Percentiles rank a stretch among this genome's conserved stretches.
Conservation (phyloP, 768 basidiomycete genomes). For the Panaeolus papilionaceus region DNA sequence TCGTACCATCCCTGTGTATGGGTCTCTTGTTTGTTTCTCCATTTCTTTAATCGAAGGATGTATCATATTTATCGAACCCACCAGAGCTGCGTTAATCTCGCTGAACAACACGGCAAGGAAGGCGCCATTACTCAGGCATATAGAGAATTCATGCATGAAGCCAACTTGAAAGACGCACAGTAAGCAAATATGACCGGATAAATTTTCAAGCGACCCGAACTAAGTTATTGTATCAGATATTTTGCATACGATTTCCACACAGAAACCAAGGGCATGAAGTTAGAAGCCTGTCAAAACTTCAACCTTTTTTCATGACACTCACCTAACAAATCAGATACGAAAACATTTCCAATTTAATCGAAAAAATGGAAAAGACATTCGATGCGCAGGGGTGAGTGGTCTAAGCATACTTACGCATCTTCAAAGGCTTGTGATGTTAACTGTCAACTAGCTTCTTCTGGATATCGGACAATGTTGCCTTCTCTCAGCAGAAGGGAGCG, state of each 20-base stretch:
- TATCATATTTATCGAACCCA: constrained; percentile 50
- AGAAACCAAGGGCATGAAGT: constrained; percentile 97
- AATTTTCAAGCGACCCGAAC: constrained; percentile 15
- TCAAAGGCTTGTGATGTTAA: constrained; percentile 15
- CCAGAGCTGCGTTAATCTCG: constrained; percentile 72
- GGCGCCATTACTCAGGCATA: constrained; percentile 80
- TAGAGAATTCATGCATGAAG: constrained; percentile 65
- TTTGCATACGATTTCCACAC: constrained; percentile 91
- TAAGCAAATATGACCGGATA: constrained; percentile 37
- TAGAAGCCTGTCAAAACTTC: constrained; percentile 24
- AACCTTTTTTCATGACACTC: constrained; percentile 18
- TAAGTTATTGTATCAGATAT: constrained; percentile 53
- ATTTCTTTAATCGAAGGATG: neutral
- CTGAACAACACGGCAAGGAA: constrained; percentile 92
- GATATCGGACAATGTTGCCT: constrained; percentile 70
- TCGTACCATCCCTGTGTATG: constrained; percentile 70
- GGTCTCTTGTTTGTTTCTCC: constrained; percentile 65
- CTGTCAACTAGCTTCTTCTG: constrained; percentile 70
- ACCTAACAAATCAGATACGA: constrained; percentile 65
- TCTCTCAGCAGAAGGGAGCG: constrained; percentile 85
- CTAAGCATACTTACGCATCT: constrained; percentile 11
- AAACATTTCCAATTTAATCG: constrained; percentile 82
- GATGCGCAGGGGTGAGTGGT: constrained; percentile 74
- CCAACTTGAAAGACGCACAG: constrained; percentile 61
- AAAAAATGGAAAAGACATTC: constrained; percentile 74